Conservation (phyloP, 1,284 basidiomycete genomes). For the Exobasidium rhododendri region DNA sequence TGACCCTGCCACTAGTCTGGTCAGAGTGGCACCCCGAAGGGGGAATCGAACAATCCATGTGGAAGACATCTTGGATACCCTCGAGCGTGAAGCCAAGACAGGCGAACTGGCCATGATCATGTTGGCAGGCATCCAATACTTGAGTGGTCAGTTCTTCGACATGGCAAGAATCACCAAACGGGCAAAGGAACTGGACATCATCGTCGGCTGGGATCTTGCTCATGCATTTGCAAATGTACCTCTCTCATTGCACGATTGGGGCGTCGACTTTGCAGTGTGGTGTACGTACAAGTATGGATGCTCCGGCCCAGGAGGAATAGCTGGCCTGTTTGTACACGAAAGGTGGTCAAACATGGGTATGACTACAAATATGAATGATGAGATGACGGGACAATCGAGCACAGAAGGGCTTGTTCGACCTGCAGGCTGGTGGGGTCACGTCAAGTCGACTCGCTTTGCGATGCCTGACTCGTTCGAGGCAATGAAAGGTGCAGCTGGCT, state of each 20-base stretch:
- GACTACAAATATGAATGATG: slow-evolving; percentile 10
- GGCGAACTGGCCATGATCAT: slow-evolving; percentile 46
- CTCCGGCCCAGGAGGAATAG: slow-evolving; percentile 90
- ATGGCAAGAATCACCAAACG: slow-evolving; percentile 77
- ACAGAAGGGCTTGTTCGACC: slow-evolving; percentile 61
- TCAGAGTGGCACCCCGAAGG: slow-evolving; percentile 73
- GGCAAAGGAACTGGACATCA: slow-evolving; percentile 67
- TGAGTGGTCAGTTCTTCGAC: slow-evolving; percentile 91
- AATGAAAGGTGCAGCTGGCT: slow-evolving; percentile 84
- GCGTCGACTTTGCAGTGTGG: slow-evolving; percentile 81
- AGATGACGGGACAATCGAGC: slow-evolving; percentile 9
- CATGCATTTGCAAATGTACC: slow-evolving; percentile 94
- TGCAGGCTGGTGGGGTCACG: slow-evolving; percentile 97
- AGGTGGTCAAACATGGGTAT: slow-evolving; percentile 58
- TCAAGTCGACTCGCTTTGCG: slow-evolving; percentile 77
- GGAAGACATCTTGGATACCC: slow-evolving; percentile 77
- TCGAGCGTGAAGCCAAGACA: slow-evolving; percentile 58
- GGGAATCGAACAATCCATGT: slow-evolving; percentile 82
- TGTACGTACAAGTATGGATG: slow-evolving; percentile 70
- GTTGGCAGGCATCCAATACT: slow-evolving; percentile 68
- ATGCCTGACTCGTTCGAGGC: slow-evolving; percentile 83
- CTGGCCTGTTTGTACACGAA: slow-evolving; percentile 83
- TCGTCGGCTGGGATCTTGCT: slow-evolving; percentile 93
- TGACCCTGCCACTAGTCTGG: slow-evolving; percentile 69
- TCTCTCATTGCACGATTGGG: slow-evolving; percentile 83